Evolutionary conservation across 352 stramenopile genomes (phyloP).

Genomic region (Globisporangium carolinianum): DNA sequence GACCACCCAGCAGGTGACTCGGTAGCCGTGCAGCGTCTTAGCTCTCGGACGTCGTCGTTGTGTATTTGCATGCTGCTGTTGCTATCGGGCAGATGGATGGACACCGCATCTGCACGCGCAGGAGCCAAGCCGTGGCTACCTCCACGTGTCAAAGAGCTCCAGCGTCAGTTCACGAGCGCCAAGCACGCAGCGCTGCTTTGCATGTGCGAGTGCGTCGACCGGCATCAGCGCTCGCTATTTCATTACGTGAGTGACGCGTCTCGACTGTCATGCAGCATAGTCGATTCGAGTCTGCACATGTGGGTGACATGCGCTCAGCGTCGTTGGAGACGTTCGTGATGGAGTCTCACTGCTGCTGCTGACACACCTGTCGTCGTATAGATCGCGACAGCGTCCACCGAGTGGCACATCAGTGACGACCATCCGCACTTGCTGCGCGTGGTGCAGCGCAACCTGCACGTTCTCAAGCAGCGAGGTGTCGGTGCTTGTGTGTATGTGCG

Average conservation of each 20-base stretch:
- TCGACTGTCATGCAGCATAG: too few species aligned
- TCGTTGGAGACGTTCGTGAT: too few species aligned
- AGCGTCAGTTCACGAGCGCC: conserved; percentile 12
- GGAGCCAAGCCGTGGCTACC: conserved; percentile 20
- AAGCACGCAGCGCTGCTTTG: conserved; percentile 25
- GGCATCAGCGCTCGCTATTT: conserved; percentile 33
- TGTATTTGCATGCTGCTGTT: too few species aligned
- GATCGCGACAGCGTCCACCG: conserved; percentile 11
- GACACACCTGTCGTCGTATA: not conserved
- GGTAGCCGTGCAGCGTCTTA: too few species aligned
- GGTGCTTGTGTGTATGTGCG: not conserved
- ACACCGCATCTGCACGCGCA: conserved; percentile 3
- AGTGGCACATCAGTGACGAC: conserved; percentile 13
- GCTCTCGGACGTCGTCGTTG: too few species aligned
- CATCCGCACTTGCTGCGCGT: conserved; percentile 18
- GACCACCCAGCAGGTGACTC: too few species aligned
- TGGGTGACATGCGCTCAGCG: too few species aligned
- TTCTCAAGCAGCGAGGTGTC: conserved; percentile 27
- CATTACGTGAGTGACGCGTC: conserved; percentile 40
- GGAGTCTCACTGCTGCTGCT: too few species aligned
- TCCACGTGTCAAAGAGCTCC: conserved; percentile 37
- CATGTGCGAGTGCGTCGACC: conserved; percentile 27
- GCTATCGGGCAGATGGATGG: conserved; percentile 10
- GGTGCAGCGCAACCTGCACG: conserved; percentile 15
- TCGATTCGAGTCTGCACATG: too few species aligned